A percentile compares a stretch with the other conserved stretches of the same genome.
Conservation (phyloP, 139 green algal species). For the Micromonas commoda region DNA sequence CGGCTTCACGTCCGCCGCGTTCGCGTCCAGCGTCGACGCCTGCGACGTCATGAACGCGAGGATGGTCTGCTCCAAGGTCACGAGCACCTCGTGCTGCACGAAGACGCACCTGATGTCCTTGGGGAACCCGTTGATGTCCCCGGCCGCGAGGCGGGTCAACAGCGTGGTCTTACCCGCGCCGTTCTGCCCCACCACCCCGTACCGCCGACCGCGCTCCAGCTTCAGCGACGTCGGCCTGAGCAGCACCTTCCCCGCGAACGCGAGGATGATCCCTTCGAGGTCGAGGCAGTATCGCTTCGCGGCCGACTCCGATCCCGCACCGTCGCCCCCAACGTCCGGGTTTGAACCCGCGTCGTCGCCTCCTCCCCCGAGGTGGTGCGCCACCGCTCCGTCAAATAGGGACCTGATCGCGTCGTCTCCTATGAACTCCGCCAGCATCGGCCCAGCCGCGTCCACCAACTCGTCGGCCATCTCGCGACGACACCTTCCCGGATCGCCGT, state of each 20-base stretch:
- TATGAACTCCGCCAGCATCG: constrained; percentile 10
- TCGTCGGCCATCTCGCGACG: not conserved
- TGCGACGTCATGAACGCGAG: constrained; percentile 44
- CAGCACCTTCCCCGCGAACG: constrained; percentile 27
- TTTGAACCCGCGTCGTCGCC: no score
- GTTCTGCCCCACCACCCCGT: constrained; percentile 38
- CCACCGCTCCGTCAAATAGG: not conserved
- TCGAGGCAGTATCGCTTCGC: constrained; percentile 18
- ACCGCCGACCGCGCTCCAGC: constrained; percentile 17
- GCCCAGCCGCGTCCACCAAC: not conserved
- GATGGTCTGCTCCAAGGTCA: constrained; percentile 25
- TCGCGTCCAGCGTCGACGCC: constrained; percentile 44
- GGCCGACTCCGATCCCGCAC: not conserved
- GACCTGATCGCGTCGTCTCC: not conserved
- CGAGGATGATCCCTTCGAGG: constrained; percentile 24
- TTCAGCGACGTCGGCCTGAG: constrained; percentile 21
- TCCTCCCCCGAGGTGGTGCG: not conserved
- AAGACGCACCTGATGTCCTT: constrained; percentile 39
- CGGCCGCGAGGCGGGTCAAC: constrained; percentile 25
- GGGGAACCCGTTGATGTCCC: constrained; percentile 32
- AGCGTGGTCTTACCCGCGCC: constrained; percentile 40
- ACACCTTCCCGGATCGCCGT: not conserved
- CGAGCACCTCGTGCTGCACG: constrained; percentile 45
- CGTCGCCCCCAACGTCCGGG: not conserved
- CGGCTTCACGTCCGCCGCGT: constrained; percentile 40